Evolutionary conservation across 192 early-diverging fungal species (phyloP).

Genomic region (Coemansia sp.): DNA sequence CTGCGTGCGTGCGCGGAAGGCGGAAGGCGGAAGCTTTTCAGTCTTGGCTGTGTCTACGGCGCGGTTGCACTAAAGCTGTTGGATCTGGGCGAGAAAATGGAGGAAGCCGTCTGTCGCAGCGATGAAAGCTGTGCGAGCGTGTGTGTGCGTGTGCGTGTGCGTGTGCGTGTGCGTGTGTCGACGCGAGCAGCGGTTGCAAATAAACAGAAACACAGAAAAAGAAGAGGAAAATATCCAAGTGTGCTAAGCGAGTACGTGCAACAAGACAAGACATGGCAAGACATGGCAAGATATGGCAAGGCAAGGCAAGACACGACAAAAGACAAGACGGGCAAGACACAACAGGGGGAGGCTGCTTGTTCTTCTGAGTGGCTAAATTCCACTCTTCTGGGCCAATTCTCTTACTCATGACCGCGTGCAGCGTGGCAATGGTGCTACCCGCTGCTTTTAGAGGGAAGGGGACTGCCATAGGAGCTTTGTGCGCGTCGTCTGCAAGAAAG

Average conservation of each 20-base stretch:
- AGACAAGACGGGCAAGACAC: too few relatives aligned
- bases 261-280: too few relatives aligned
- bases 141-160: too few relatives aligned
- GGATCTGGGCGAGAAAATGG: slow-evolving; percentile 3
- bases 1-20: too few relatives aligned
- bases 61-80: slow-evolving; percentile 3
- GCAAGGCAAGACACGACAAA: too few relatives aligned
- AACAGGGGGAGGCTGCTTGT: too few relatives aligned
- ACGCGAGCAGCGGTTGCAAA: too few relatives aligned
- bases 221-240: not conserved
- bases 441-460: slow-evolving; percentile 4
- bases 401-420: not conserved
- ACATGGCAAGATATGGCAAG: too few relatives aligned
- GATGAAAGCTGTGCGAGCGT: too few relatives aligned
- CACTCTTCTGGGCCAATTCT: slow-evolving; percentile 5
- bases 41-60: not conserved
- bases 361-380: slow-evolving; percentile 9
- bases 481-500: not conserved
- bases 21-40: too few relatives aligned
- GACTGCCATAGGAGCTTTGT: not conserved
- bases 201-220: not conserved
- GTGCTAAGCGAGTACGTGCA: not conserved
- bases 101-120: not conserved
- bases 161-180: too few relatives aligned
- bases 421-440: not conserved